These are phyloP conservation scores for Taphrina confusa DNA, from an alignment of 1,139 yeast genomes.

Conservation along the genomic window DNA sequence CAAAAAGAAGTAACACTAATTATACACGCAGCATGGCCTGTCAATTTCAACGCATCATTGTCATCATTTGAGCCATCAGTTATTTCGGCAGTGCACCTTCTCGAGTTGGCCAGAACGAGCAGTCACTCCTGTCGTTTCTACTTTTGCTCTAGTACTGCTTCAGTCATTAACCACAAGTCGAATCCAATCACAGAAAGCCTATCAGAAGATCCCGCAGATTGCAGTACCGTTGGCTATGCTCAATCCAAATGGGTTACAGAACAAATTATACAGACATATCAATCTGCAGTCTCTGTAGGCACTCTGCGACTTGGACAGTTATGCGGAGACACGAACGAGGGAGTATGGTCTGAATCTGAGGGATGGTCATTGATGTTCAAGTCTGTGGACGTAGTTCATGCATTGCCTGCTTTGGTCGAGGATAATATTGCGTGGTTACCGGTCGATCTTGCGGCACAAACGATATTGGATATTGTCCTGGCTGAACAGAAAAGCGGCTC, in stretches of 20 bases:
- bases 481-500: not conserved
- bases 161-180: constrained; percentile 34
- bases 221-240: constrained; percentile 39
- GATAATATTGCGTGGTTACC: constrained; percentile 38
- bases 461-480: constrained; percentile 33
- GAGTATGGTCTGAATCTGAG: constrained; percentile 39
- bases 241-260: constrained; percentile 39
- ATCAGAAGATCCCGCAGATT: constrained; percentile 24
- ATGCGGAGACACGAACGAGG: constrained; percentile 37
- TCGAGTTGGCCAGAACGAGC: constrained; percentile 33
- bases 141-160: constrained; percentile 39
- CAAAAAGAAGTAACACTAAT: constrained; percentile 31
- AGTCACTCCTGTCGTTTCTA: constrained; percentile 30
- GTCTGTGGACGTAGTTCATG: constrained; percentile 36
- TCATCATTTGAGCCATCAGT: constrained; percentile 34
- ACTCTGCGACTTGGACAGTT: constrained; percentile 38
- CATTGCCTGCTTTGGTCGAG: constrained; percentile 36
- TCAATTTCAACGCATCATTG: constrained; percentile 37
- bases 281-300: constrained; percentile 20
- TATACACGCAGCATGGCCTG: constrained; percentile 40
- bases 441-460: constrained; percentile 37
- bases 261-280: constrained; percentile 25
- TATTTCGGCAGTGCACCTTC: constrained; percentile 18
- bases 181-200: constrained; percentile 35
- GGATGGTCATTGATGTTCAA: constrained; percentile 39